Evolutionary conservation across 2,329 filamentous ascomycete species (phyloP).

Genomic region (Colletotrichum higginsianum): DNA sequence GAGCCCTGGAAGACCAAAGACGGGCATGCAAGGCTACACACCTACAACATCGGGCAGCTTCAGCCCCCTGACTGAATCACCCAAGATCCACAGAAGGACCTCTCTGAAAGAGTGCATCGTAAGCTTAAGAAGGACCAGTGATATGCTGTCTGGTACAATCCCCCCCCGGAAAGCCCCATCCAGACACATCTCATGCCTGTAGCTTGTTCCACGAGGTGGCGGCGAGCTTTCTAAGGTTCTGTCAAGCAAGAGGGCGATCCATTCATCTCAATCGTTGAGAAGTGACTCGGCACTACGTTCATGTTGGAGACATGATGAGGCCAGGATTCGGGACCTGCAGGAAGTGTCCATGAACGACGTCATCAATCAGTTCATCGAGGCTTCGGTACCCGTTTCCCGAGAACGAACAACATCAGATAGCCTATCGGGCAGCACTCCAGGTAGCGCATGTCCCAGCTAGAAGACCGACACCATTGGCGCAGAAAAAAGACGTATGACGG

Average conservation of each 20-base stretch:
- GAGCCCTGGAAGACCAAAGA: not conserved
- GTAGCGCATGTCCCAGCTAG: not conserved
- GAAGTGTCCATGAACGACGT: not conserved
- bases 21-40: not conserved
- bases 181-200: slow-evolving; percentile 5
- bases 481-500: not conserved
- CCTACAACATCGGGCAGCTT: not conserved
- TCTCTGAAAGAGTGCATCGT: not conserved
- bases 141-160: slow-evolving; percentile 3
- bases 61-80: not conserved
- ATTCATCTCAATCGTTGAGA: not conserved
- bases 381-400: not conserved
- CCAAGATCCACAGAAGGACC: not conserved
- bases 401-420: not conserved
- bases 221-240: not conserved
- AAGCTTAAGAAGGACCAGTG: not conserved
- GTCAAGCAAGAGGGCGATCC: not conserved
- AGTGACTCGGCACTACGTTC: not conserved
- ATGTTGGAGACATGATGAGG: not conserved
- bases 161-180: not conserved
- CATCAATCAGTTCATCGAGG: slow-evolving; percentile 11
- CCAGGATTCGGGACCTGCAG: too few species aligned
- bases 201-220: not conserved
- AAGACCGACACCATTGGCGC: not conserved
- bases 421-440: not conserved